Conservation (phyloP, 768 basidiomycete species). For the Leucogyrophana mollusca region DNA sequence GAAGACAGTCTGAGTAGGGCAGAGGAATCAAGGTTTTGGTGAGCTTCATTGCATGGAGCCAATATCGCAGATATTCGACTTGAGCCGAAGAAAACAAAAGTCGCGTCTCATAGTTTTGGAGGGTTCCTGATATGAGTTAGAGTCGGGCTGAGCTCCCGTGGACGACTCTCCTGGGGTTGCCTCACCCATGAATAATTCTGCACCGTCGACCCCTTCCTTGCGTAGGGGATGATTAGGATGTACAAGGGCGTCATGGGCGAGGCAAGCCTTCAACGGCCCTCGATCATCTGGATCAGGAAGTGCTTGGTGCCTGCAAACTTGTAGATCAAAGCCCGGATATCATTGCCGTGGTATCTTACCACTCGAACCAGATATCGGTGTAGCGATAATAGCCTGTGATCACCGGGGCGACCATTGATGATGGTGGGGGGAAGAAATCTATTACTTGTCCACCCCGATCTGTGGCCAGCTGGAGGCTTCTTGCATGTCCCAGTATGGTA, state of each 20-base stretch:
- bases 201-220: conserved; percentile 59
- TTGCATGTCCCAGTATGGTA: conserved; percentile 1
- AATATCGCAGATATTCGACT: conserved; percentile 83
- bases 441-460: no score
- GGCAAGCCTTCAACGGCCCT: conserved; percentile 62
- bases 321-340: conserved; percentile 2
- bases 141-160: background rate
- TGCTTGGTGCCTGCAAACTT: conserved; percentile 48
- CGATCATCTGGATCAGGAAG: conserved; percentile 60
- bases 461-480: no score
- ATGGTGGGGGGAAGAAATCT: conserved; percentile 10
- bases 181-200: conserved; percentile 70
- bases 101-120: conserved; percentile 72
- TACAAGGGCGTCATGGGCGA: conserved; percentile 71
- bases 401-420: conserved; percentile 37
- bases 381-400: conserved; percentile 79
- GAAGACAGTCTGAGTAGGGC: conserved; percentile 75
- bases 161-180: background rate
- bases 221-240: conserved; percentile 73
- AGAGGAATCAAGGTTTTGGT: conserved; percentile 65
- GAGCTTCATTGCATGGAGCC: conserved; percentile 72
- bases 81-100: conserved; percentile 81
- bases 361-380: conserved; percentile 84
- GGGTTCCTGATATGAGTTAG: conserved; percentile 47
- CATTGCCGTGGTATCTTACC: conserved; percentile 37